A percentile compares a stretch with the other conserved stretches of the same genome.
These are phyloP conservation scores for Arabidopsis lyrata DNA, from an alignment of 441 rosid genomes.

Conservation along the genomic window DNA sequence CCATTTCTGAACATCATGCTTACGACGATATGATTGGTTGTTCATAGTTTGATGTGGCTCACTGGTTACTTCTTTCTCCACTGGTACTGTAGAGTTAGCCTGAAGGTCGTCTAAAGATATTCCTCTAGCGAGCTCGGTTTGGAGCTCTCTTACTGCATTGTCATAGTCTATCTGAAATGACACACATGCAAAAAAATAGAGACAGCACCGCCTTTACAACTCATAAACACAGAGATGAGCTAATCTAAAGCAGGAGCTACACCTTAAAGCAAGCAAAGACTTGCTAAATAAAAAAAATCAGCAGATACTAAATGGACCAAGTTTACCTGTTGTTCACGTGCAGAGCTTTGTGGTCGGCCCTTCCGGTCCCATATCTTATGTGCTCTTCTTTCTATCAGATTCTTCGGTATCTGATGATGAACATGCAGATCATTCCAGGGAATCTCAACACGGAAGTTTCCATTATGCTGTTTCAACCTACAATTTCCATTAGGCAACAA, in stretches of 20 bases:
- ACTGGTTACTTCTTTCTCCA: slow-evolving; percentile 39
- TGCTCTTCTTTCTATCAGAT: slow-evolving; percentile 60
- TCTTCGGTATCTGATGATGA: slow-evolving; percentile 52
- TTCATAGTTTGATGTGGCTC: slow-evolving; percentile 39
- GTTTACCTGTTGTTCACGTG: slow-evolving; percentile 65
- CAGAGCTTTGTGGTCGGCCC: slow-evolving; percentile 61
- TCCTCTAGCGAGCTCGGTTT: slow-evolving; percentile 57
- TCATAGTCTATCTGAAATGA: slow-evolving; percentile 61
- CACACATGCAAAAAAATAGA: slow-evolving; percentile 26
- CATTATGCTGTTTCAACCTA: slow-evolving; percentile 65
- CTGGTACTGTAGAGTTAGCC: slow-evolving; percentile 41
- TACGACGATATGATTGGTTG: slow-evolving; percentile 46
- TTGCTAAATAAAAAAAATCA: neutral
- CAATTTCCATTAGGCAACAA: slow-evolving; percentile 29
- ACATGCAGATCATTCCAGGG: slow-evolving; percentile 56
- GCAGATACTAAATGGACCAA: slow-evolving; percentile 12
- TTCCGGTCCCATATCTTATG: slow-evolving; percentile 64
- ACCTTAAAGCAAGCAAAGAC: neutral
- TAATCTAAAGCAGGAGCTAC: slow-evolving; percentile 6
- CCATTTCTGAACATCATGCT: slow-evolving; percentile 58
- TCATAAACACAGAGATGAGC: slow-evolving; percentile 24
- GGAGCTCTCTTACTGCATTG: slow-evolving; percentile 65
- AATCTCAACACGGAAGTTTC: slow-evolving; percentile 68
- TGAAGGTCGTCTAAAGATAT: slow-evolving; percentile 56
- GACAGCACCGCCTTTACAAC: neutral